Evolutionary conservation across 2,329 filamentous ascomycete genomes (phyloP).

Genomic region (Pestalotiopsis sp.): DNA sequence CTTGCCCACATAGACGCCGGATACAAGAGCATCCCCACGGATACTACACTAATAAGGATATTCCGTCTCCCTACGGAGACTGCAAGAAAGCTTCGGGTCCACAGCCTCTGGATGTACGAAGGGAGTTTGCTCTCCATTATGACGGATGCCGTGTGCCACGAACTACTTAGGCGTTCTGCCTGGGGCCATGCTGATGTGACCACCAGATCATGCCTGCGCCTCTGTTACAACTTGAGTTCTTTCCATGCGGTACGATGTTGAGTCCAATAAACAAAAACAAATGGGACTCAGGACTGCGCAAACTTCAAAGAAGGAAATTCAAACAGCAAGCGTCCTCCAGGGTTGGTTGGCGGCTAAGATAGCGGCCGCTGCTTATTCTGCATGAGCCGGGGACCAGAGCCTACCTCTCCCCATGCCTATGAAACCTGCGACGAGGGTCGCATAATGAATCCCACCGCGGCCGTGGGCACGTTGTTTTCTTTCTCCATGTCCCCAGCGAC

Average conservation of each 20-base stretch:
- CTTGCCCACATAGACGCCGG: conserved; percentile 9
- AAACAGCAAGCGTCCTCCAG: neutral
- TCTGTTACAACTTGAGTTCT: neutral
- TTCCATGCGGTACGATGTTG: neutral
- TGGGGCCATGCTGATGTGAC: neutral
- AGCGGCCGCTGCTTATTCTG: neutral
- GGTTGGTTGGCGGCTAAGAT: neutral
- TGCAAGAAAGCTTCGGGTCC: neutral
- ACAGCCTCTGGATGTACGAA: neutral
- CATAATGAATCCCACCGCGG: neutral
- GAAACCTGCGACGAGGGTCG: neutral
- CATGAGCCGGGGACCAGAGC: neutral
- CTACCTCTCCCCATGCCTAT: neutral
- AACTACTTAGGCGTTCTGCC: neutral
- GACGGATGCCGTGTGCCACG: neutral
- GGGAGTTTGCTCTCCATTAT: neutral
- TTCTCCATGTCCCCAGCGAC: neutral
- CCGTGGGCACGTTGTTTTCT: neutral
- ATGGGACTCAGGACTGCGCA: neutral
- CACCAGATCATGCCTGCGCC: neutral
- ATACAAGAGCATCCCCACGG: conserved; percentile 1
- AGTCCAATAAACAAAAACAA: neutral
- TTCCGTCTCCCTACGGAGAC: neutral
- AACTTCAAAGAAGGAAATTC: neutral
- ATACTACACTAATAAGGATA: neutral